Conservation (phyloP, 2,329 filamentous ascomycete species). For the Metarhizium humberi region DNA sequence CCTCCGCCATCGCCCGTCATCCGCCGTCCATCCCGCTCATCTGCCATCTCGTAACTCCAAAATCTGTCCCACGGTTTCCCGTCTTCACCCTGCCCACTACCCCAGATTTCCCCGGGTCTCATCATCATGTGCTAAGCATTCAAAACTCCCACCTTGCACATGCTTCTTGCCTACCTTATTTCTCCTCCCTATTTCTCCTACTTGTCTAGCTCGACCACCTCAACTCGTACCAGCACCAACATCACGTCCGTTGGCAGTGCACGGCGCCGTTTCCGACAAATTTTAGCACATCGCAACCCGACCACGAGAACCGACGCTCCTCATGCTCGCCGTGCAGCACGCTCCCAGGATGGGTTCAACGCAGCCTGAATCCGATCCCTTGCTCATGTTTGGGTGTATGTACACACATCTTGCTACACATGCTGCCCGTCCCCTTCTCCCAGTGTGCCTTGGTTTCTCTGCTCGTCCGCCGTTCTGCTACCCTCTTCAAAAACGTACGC, state of each 20-base stretch:
- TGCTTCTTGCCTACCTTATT: background rate
- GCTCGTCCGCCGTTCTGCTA: background rate
- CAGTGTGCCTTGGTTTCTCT: background rate
- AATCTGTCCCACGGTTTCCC: slow-evolving; percentile 5
- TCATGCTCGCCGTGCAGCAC: slow-evolving; percentile 47
- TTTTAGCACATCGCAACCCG: slow-evolving; percentile 1
- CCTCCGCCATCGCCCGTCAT: background rate
- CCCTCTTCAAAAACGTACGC: background rate
- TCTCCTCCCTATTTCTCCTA: background rate
- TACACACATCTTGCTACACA: slow-evolving; percentile 13
- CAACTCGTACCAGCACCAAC: background rate
- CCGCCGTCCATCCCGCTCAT: background rate
- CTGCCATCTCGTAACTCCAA: background rate
- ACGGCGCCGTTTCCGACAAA: background rate
- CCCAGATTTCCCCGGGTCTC: slow-evolving; percentile 12
- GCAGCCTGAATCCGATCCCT: slow-evolving; percentile 41
- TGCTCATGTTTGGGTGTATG: slow-evolving; percentile 61
- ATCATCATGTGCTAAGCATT: slow-evolving; percentile 8
- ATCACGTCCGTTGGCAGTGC: background rate
- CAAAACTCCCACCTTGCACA: background rate
- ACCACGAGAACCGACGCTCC: slow-evolving; percentile 24
- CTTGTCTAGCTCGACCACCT: background rate
- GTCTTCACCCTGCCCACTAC: slow-evolving; percentile 9
- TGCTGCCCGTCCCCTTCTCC: background rate
- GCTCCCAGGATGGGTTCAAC: slow-evolving; percentile 50